phyloP scores from a whole-genome alignment of 805 yeast species.

The Wickerhamomyces strasburgensis region DNA sequence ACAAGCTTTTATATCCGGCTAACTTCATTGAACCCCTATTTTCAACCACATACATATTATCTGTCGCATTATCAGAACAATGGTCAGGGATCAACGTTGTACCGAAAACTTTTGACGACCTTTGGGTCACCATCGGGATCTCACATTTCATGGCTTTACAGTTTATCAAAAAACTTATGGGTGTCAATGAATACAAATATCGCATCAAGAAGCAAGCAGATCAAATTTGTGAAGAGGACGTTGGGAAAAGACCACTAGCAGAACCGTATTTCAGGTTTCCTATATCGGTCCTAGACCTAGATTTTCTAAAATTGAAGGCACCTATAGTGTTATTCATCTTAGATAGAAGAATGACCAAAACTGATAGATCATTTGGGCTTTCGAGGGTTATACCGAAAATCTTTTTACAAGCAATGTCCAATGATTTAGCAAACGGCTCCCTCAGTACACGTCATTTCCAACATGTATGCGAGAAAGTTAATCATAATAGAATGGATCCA shows the following conservation, averaged over 20 bases:
- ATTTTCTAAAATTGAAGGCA: constrained; percentile 71
- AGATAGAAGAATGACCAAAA: constrained; percentile 91
- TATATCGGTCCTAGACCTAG: constrained; percentile 52
- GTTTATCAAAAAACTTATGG: constrained; percentile 68
- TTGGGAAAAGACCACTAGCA: constrained; percentile 79
- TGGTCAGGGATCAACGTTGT: constrained; percentile 93
- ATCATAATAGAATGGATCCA: constrained; percentile 72
- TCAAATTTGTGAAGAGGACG: constrained; percentile 64
- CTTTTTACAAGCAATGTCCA: constrained; percentile 92
- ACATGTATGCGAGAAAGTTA: constrained; percentile 91
- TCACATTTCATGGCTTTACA: constrained; percentile 77
- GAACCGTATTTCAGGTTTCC: constrained; percentile 64
- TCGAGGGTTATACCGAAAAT: constrained; percentile 88
- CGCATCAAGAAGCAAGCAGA: constrained; percentile 62
- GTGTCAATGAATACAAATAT: constrained; percentile 75
- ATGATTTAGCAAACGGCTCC: constrained; percentile 75
- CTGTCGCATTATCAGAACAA: constrained; percentile 74
- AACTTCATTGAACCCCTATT: constrained; percentile 75
- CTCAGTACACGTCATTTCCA: constrained; percentile 82
- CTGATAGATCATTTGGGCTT: constrained; percentile 90
- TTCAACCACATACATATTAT: constrained; percentile 57
- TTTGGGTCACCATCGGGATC: constrained; percentile 89
- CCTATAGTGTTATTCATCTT: constrained; percentile 81
- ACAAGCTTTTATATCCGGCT: constrained; percentile 64
- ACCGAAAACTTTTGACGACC: constrained; percentile 70